These are phyloP conservation scores for Yarrowia hollandica DNA, from an alignment of 805 yeast genomes.

Conservation along the genomic window DNA sequence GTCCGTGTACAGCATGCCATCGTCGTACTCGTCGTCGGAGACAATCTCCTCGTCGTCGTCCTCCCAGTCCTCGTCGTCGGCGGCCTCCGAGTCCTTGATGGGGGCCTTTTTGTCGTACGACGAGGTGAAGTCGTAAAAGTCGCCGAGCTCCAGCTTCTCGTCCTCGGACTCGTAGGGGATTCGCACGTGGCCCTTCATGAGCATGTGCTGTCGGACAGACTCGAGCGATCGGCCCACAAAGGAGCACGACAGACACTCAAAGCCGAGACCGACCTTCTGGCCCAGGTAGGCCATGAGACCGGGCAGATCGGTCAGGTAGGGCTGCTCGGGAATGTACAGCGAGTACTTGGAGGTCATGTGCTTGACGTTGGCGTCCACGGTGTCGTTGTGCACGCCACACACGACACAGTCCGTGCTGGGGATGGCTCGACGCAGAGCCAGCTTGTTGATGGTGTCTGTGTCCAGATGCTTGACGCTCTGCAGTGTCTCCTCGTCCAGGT, in stretches of 20 bases:
- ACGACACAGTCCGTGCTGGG: constrained; percentile 44
- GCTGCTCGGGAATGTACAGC: constrained; percentile 79
- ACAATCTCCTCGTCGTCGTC: constrained; percentile 43
- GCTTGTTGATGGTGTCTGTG: constrained; percentile 34
- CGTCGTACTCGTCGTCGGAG: constrained; percentile 36
- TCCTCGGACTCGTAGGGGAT: constrained; percentile 83
- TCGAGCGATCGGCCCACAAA: constrained; percentile 83
- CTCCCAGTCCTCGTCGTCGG: constrained; percentile 43
- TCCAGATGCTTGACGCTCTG: constrained; percentile 31
- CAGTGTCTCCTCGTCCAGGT: constrained; percentile 29
- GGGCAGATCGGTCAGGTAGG: constrained; percentile 61
- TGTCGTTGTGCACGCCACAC: constrained; percentile 51
- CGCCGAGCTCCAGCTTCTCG: constrained; percentile 72
- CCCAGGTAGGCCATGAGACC: constrained; percentile 78
- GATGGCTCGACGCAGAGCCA: constrained; percentile 36
- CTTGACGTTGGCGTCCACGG: constrained; percentile 58
- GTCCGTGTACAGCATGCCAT: constrained; percentile 48
- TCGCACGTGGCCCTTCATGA: constrained; percentile 79
- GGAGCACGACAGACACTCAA: constrained; percentile 76
- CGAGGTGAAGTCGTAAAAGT: constrained; percentile 80
- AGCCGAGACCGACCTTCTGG: constrained; percentile 79
- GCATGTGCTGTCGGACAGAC: constrained; percentile 87
- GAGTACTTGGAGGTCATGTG: constrained; percentile 86
- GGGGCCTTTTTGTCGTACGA: constrained; percentile 49
- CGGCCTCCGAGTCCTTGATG: constrained; percentile 44